A percentile compares a stretch with the other conserved stretches of the same genome.
These are phyloP conservation scores for Begonia masoniana DNA, from an alignment of 306 rosid genomes.

Conservation along the genomic window DNA sequence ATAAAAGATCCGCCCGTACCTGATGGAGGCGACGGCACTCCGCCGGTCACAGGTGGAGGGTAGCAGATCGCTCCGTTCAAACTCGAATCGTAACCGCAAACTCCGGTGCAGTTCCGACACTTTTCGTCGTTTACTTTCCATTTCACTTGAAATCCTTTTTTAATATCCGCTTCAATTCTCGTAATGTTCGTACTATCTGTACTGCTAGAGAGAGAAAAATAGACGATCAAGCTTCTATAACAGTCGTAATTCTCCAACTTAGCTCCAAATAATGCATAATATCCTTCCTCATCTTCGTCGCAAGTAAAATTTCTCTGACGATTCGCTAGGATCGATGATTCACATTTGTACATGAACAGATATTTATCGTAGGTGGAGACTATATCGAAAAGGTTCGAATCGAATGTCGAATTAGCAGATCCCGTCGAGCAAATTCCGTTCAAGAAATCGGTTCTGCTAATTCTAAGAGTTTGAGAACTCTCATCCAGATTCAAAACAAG, in stretches of 20 bases:
- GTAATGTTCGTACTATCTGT: background rate
- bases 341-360: background rate
- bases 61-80: no score
- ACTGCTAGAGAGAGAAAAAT: background rate
- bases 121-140: background rate
- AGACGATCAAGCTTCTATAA: background rate
- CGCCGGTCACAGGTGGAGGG: no score
- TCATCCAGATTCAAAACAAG: background rate
- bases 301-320: background rate
- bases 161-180: background rate
- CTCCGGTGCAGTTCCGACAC: background rate
- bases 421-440: slow-evolving; percentile 1
- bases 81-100: background rate
- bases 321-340: background rate
- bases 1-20: no score
- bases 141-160: background rate
- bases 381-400: background rate
- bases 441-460: slow-evolving; percentile 4
- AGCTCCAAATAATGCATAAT: background rate
- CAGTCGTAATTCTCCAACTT: background rate
- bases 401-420: background rate
- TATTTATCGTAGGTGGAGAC: background rate
- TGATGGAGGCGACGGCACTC: no score
- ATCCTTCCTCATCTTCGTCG: background rate
- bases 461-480: background rate